Conservation (phyloP, 2,329 filamentous ascomycete species). For the Pestalotiopsis sp. region DNA sequence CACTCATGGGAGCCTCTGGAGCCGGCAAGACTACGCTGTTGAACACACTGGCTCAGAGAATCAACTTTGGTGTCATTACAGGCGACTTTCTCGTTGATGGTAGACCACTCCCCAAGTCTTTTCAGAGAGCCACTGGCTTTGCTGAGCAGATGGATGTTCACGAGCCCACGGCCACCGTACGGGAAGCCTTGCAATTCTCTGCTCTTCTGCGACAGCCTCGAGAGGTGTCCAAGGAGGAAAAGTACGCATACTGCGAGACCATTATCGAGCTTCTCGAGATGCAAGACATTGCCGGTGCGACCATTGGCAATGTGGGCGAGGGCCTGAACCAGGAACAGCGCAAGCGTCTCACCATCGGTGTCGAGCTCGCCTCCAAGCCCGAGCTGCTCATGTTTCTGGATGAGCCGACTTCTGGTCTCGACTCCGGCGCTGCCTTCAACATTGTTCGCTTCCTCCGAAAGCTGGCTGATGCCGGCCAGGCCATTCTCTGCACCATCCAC, state of each 20-base stretch:
- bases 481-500: conserved; percentile 63
- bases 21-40: conserved; percentile 33
- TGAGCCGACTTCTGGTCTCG: conserved; percentile 61
- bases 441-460: conserved; percentile 65
- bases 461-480: conserved; percentile 61
- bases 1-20: conserved; percentile 67
- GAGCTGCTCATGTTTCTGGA: conserved; percentile 68
- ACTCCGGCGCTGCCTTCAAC: conserved; percentile 61
- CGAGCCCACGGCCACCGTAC: conserved; percentile 66
- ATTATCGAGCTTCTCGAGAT: conserved; percentile 72
- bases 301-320: conserved; percentile 60
- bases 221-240: conserved; percentile 60
- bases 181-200: conserved; percentile 68
- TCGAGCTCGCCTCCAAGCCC: conserved; percentile 59
- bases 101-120: conserved; percentile 69
- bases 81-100: conserved; percentile 83
- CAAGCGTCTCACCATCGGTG: conserved; percentile 58
- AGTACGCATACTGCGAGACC: conserved; percentile 69
- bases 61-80: conserved; percentile 74
- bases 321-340: conserved; percentile 60
- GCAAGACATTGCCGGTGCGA: conserved; percentile 66
- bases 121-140: conserved; percentile 79
- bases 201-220: conserved; percentile 65
- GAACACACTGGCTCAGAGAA: conserved; percentile 47
- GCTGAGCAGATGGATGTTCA: conserved; percentile 69